Conservation (phyloP, 2,329 filamentous ascomycete species). For the Zymoseptoria brevis region DNA sequence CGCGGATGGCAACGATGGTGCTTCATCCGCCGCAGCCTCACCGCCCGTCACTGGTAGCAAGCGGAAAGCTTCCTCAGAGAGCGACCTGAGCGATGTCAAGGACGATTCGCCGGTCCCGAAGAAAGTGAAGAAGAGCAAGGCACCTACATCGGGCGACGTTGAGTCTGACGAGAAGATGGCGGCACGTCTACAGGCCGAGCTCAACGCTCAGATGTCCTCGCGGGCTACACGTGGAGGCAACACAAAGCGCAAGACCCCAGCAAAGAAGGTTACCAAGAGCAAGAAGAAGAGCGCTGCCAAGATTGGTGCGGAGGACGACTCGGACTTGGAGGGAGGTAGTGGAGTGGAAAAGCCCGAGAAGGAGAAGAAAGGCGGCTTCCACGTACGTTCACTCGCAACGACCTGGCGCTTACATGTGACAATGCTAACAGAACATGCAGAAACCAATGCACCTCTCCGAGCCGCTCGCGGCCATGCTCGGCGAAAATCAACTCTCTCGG, state of each 20-base stretch:
- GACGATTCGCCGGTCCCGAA: conserved; percentile 34
- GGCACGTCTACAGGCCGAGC: conserved; percentile 82
- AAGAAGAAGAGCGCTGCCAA: conserved; percentile 68
- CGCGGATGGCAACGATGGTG: conserved; percentile 11
- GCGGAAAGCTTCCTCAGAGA: conserved; percentile 31
- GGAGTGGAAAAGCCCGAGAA: conserved; percentile 46
- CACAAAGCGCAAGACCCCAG: conserved; percentile 46
- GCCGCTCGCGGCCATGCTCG: conserved; percentile 61
- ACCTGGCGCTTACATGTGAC: not conserved
- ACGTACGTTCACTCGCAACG: conserved; percentile 45
- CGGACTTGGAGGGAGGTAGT: conserved; percentile 51
- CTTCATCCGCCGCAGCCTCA: conserved; percentile 4
- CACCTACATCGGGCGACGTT: conserved; percentile 57
- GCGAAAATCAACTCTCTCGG: conserved; percentile 72
- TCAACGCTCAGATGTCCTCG: conserved; percentile 60
- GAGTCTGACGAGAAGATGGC: conserved; percentile 80
- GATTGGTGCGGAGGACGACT: conserved; percentile 71
- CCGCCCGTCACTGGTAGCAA: conserved; percentile 29
- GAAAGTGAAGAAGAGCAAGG: conserved; percentile 36
- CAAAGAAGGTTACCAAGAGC: conserved; percentile 58
- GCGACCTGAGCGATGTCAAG: conserved; percentile 34
- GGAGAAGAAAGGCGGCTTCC: conserved; percentile 80
- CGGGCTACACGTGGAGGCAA: conserved; percentile 65
- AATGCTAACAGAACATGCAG: conserved; percentile 22
- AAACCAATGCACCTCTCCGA: conserved; percentile 70